Conservation (phyloP, 176 grass and related monocot species). For the Oryza brachyantha region DNA sequence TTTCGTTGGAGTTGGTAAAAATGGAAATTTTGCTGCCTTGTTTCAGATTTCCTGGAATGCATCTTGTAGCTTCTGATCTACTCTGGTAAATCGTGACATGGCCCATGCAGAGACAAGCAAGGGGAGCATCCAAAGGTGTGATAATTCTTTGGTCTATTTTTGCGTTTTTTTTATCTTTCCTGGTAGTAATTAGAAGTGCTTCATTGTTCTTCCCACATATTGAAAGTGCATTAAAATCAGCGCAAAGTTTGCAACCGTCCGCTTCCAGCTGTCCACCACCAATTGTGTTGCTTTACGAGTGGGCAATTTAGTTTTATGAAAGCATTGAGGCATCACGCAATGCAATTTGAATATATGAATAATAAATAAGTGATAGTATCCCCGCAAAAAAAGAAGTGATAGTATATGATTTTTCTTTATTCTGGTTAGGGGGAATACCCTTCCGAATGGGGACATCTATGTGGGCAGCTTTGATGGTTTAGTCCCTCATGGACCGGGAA, state of each 20-base stretch:
- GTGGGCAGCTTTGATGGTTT: slow-evolving; percentile 65
- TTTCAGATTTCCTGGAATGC: slow-evolving; percentile 29
- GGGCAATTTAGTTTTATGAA: not conserved
- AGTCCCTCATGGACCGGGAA: slow-evolving; percentile 82
- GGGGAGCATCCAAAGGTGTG: slow-evolving; percentile 32
- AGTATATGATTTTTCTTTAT: not conserved
- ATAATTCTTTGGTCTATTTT: not conserved
- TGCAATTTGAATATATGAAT: slow-evolving; percentile 14
- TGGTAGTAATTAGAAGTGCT: not conserved
- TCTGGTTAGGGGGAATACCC: slow-evolving; percentile 47
- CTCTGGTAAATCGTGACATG: slow-evolving; percentile 32
- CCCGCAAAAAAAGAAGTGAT: no score
- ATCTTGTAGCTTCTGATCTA: not conserved
- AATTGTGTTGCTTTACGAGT: not conserved
- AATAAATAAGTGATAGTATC: not conserved
- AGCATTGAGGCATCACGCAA: not conserved
- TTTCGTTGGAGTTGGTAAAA: not conserved
- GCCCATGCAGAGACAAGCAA: slow-evolving; percentile 33
- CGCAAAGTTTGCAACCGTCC: not conserved
- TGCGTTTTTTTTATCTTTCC: not conserved
- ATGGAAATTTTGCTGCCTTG: not conserved
- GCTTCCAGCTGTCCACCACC: not conserved
- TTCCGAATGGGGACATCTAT: slow-evolving; percentile 88
- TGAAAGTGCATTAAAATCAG: not conserved
- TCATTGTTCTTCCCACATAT: not conserved